A percentile compares a stretch with the other conserved stretches of the same genome.
Evolutionary conservation across 805 yeast genomes (phyloP).

Genomic region (Yueomyces sinensis): DNA sequence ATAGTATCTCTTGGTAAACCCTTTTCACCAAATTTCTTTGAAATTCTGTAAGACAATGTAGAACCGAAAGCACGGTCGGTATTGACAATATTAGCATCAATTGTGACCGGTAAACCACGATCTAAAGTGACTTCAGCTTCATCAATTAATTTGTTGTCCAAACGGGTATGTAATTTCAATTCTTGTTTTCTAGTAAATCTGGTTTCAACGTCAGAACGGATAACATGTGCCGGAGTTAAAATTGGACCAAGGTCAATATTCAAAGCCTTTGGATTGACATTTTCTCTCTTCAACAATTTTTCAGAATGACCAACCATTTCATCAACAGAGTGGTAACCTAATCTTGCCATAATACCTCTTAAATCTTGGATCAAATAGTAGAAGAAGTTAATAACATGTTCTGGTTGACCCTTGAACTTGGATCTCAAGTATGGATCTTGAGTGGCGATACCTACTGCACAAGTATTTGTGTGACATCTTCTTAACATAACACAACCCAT

Average conservation of each 20-base stretch:
- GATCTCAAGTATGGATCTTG: constrained; percentile 90
- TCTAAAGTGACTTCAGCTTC: constrained; percentile 93
- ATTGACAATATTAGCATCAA: constrained; percentile 85
- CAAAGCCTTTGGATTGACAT: constrained; percentile 80
- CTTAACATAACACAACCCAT: constrained; percentile 97
- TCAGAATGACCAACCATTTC: constrained; percentile 99
- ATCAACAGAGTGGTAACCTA: constrained; percentile 89
- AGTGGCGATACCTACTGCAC: constrained; percentile 98
- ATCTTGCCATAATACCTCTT: constrained; percentile 82
- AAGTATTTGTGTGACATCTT: constrained; percentile 84
- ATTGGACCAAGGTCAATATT: constrained; percentile 87
- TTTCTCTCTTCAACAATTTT: constrained; percentile 73
- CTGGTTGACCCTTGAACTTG: constrained; percentile 94
- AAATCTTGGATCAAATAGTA: constrained; percentile 88
- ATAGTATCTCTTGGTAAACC: constrained; percentile 94
- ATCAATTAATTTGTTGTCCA: constrained; percentile 91
- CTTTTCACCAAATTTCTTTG: constrained; percentile 83
- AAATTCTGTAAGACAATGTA: constrained; percentile 84
- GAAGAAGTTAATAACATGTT: constrained; percentile 95
- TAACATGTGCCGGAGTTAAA: constrained; percentile 90
- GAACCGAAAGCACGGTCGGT: constrained; percentile 96
- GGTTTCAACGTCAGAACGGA: constrained; percentile 95
- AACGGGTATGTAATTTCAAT: constrained; percentile 80
- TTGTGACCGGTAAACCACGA: constrained; percentile 89
- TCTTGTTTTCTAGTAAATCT: constrained; percentile 87